These are phyloP conservation scores for Calonectria henricotiae DNA, from an alignment of 2,329 filamentous ascomycete genomes.

Conservation along the genomic window DNA sequence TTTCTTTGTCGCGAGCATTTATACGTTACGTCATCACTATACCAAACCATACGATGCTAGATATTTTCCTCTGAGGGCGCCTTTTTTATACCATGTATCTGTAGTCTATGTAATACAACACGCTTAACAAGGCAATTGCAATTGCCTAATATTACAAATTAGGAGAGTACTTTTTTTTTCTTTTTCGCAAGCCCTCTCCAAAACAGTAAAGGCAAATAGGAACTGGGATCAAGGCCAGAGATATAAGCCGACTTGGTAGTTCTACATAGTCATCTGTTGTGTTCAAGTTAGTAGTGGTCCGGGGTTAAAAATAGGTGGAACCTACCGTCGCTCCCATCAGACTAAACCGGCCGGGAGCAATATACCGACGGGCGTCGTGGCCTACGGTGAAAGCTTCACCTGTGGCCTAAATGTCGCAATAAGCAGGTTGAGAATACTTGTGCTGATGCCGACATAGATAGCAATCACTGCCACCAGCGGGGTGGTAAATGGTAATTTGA, in stretches of 20 bases:
- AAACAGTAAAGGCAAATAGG: conserved; percentile 56
- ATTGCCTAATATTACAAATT: background rate
- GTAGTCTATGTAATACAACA: conserved; percentile 8
- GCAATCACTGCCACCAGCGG: conserved; percentile 68
- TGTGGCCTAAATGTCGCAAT: conserved; percentile 60
- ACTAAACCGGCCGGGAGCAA: conserved; percentile 64
- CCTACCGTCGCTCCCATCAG: conserved; percentile 55
- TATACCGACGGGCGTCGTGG: conserved; percentile 59
- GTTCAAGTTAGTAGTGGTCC: conserved; percentile 30
- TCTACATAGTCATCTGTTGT: conserved; percentile 67
- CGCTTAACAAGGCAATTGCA: background rate
- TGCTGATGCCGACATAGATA: conserved; percentile 70
- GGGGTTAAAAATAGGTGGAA: conserved; percentile 11
- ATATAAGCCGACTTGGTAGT: conserved; percentile 71
- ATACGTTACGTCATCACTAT: conserved; percentile 15
- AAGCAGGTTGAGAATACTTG: conserved; percentile 69
- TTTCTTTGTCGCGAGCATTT: background rate
- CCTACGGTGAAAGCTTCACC: conserved; percentile 62
- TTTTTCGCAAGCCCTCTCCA: conserved; percentile 3
- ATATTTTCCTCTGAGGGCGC: background rate
- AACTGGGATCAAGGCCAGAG: conserved; percentile 60
- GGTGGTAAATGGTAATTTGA: conserved; percentile 70
- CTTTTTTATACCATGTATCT: conserved; percentile 16
- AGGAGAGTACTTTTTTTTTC: background rate
- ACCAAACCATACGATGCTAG: background rate